phyloP scores from a whole-genome alignment of 1,139 yeast species.

The Ogataea hybrid region DNA sequence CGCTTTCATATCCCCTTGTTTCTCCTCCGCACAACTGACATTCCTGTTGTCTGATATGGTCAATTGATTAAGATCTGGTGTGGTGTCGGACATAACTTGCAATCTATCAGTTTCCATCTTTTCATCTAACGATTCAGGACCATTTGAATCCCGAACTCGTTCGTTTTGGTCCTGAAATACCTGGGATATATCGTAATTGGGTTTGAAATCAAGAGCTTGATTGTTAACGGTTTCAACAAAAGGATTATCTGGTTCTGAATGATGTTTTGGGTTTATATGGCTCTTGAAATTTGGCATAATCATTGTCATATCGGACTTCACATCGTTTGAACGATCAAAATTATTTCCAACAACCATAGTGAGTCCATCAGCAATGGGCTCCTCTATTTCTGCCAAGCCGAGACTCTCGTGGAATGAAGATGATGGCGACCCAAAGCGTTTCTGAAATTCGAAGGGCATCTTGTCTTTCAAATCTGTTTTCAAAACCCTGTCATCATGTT shows the following conservation, averaged over 20 bases:
- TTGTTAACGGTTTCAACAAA: constrained; percentile 10
- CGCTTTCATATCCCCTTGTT: not conserved
- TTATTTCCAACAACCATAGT: constrained; percentile 25
- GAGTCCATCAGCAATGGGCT: constrained; percentile 25
- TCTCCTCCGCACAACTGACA: not conserved
- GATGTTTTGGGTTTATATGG: not conserved
- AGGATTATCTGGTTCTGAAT: constrained; percentile 7
- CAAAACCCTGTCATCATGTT: constrained; percentile 14
- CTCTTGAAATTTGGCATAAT: constrained; percentile 28
- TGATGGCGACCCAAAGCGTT: not conserved
- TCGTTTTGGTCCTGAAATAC: constrained; percentile 14
- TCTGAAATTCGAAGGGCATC: constrained; percentile 3
- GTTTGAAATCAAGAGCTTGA: constrained; percentile 1
- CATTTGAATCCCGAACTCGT: constrained; percentile 5
- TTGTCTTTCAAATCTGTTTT: constrained; percentile 12
- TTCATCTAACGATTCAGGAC: constrained; percentile 7
- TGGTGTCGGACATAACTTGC: constrained; percentile 24
- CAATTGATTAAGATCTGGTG: constrained; percentile 27
- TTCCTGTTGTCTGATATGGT: constrained; percentile 10
- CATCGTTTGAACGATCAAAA: constrained; percentile 10
- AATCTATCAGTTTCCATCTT: constrained; percentile 16
- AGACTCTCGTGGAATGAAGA: constrained; percentile 11
- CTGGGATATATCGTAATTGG: constrained; percentile 14
- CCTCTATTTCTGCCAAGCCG: constrained; percentile 19
- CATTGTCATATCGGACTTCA: constrained; percentile 33